Evolutionary conservation across 768 basidiomycete species (phyloP).

Genomic region (Hericium coralloides): DNA sequence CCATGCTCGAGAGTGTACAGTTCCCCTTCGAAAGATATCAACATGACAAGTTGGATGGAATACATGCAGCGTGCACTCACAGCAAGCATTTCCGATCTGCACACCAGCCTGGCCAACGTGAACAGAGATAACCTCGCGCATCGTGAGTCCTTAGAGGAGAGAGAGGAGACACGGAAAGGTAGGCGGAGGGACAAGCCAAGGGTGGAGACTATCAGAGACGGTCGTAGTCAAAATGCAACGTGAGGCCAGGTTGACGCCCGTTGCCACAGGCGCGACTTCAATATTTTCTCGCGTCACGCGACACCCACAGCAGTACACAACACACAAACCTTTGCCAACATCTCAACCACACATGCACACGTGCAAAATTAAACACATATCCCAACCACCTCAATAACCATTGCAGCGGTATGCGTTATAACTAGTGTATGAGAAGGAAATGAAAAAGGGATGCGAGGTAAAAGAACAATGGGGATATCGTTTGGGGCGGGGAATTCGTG

Average conservation of each 20-base stretch:
- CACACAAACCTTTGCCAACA: neutral
- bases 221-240: neutral
- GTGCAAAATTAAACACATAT: neutral
- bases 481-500: neutral
- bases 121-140: slow-evolving; percentile 94
- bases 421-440: slow-evolving; percentile 2
- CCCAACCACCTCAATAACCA: neutral
- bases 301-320: neutral
- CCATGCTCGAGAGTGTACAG: slow-evolving; percentile 98
- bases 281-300: neutral
- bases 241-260: neutral
- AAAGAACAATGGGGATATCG: slow-evolving; percentile 4
- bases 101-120: slow-evolving; percentile 98
- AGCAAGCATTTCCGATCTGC: slow-evolving; percentile 93
- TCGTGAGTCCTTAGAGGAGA: slow-evolving; percentile 21
- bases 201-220: neutral
- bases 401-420: neutral
- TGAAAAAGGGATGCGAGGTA: neutral
- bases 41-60: slow-evolving; percentile 11
- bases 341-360: neutral
- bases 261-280: neutral
- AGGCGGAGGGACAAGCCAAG: neutral
- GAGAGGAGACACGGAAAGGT: slow-evolving; percentile 10
- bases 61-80: slow-evolving; percentile 38
- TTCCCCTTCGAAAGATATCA: slow-evolving; percentile 57